Evolutionary conservation across 257 asterid genomes (phyloP), one percentile per base, ranked within the genome.

Genomic region (Solanum okadae): DNA sequence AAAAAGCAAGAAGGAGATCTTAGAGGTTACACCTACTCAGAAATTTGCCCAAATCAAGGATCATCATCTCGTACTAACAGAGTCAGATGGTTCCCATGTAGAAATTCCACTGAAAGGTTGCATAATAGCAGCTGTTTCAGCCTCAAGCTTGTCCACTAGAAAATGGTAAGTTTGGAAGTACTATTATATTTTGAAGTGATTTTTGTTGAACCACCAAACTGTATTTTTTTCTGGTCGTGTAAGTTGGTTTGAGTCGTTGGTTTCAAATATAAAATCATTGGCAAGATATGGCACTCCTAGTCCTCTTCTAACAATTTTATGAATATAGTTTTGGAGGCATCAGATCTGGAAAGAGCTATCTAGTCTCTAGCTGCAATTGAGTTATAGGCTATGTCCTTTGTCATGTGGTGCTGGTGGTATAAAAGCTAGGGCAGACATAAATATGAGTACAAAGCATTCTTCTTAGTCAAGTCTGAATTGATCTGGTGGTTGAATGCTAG

Each of bases 111-210:
- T 97, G 18, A 93, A 59, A 73, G 96, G 96, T 56, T 97, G 99
- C 92, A 90, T 87, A 29, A 70, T 96, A 76, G 91, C 89, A n/a
- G 96, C 99, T 91, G 98, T 97, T 89, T 97, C 99, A 1, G 96
- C 98, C 82, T 92, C 99, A 89, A 90, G 85, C 92, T 73, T 91
- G 89, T 86, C 98, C 14, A 90, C 98, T 49, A 94, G 94, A 91
- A 97, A 97, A 94, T 97, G 99, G 99, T 97, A 87, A 86, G 49
- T 71, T 70, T 27, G 85, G 27, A 46, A 49, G 86, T 46, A 81
- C 68, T 81, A 8, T 44, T 18, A 46, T 81, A 49, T 81, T 18
- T 81, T 81, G 42, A 81, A 46, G 42, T 81, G 86, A 27, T 81
- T 81, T 85, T 85, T 49, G 76, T 29, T 81, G 86, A 31, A 81